These are phyloP conservation scores for Gillenia trifoliata DNA, from an alignment of 306 rosid genomes.

Conservation along the genomic window DNA sequence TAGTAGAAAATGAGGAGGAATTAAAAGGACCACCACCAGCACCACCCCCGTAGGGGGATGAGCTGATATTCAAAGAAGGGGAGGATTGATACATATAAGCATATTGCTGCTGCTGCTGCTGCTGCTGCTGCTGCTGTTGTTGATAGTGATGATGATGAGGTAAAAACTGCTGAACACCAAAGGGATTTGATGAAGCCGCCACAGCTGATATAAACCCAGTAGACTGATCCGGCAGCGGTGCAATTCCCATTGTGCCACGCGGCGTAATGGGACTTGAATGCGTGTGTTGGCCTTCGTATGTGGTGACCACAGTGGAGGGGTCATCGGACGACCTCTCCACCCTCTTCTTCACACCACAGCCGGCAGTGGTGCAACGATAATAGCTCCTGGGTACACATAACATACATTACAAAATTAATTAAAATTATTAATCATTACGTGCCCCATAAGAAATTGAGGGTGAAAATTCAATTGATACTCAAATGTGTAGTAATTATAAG, in stretches of 20 bases:
- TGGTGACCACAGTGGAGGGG: conserved; percentile 61
- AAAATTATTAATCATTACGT: background rate
- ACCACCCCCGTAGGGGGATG: conserved; percentile 1
- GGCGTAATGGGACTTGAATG: conserved; percentile 57
- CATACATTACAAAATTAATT: background rate
- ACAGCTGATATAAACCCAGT: background rate
- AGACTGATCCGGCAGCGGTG: conserved; percentile 18
- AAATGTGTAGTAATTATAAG: background rate
- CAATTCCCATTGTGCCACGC: conserved; percentile 41
- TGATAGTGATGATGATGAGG: conserved; percentile 21
- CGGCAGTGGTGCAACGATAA: conserved; percentile 76
- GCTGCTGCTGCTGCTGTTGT: background rate
- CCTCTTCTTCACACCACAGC: conserved; percentile 84
- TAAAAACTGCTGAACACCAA: conserved; percentile 12
- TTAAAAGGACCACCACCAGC: background rate
- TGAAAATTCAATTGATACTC: background rate
- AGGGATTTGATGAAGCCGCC: background rate
- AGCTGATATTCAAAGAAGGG: conserved; percentile 26
- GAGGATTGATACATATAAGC: conserved; percentile 28
- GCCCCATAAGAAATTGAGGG: conserved; percentile 3
- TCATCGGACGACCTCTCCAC: conserved; percentile 76
- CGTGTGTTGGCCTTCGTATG: conserved; percentile 90
- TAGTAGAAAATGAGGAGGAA: conserved; percentile 12
- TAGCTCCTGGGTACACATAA: conserved; percentile 54
- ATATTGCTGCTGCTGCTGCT: conserved; percentile 24